A percentile compares a stretch with the other conserved stretches of the same genome.
phyloP scores from a whole-genome alignment of 768 basidiomycete genomes.

The Lactarius indigo region DNA sequence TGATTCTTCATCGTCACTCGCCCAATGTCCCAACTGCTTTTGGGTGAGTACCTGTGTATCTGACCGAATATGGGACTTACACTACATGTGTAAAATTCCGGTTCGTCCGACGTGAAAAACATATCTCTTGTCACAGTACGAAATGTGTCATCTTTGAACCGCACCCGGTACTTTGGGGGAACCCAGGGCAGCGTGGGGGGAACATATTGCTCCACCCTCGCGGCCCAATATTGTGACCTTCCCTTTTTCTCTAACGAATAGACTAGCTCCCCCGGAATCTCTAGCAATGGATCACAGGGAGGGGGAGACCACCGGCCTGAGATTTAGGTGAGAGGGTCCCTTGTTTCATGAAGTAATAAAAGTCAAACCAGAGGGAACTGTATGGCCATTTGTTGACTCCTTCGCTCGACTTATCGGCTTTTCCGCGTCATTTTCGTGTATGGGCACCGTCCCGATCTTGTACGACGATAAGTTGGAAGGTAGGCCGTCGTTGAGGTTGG shows the following conservation, averaged over 20 bases:
- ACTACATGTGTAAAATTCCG: conserved; percentile 60
- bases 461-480: conserved; percentile 25
- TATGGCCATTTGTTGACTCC: neutral
- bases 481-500: conserved; percentile 22
- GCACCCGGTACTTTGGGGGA: conserved; percentile 49
- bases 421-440: neutral
- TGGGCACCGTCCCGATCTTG: neutral
- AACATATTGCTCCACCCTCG: conserved; percentile 50
- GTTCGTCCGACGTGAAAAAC: conserved; percentile 58
- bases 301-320: conserved; percentile 38
- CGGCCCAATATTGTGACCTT: conserved; percentile 60
- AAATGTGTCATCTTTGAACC: conserved; percentile 54
- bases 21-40: conserved; percentile 52
- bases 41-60: neutral
- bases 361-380: conserved; percentile 8
- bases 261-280: conserved; percentile 66
- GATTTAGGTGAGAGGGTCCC: conserved; percentile 16
- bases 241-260: conserved; percentile 45
- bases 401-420: neutral
- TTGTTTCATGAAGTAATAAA: conserved; percentile 20
- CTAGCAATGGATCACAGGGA: conserved; percentile 44
- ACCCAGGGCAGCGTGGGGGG: conserved; percentile 38
- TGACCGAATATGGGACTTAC: conserved; percentile 34
- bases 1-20: conserved; percentile 39
- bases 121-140: conserved; percentile 42